Evolutionary conservation across 83 land plant genomes (phyloP).

Genomic region (Thuja plicata): DNA sequence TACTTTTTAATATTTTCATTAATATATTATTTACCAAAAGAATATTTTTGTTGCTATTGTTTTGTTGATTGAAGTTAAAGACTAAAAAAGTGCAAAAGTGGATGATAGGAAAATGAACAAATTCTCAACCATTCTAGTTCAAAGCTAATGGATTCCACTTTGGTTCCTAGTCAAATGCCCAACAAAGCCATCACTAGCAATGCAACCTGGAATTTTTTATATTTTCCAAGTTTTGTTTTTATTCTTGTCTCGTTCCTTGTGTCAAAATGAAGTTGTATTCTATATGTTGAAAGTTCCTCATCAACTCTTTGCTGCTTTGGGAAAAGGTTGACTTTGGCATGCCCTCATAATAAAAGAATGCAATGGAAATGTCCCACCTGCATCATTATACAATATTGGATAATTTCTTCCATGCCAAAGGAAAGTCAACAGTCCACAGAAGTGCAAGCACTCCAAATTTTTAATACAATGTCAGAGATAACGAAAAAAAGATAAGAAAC

Average conservation of each 20-base stretch:
- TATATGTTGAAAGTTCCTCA: slow-evolving; percentile 41
- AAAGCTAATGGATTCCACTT: no score
- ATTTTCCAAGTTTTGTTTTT: slow-evolving; percentile 49
- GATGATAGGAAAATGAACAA: background rate
- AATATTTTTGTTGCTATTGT: background rate
- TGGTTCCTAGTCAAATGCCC: no score
- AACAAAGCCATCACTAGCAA: slow-evolving; percentile 51
- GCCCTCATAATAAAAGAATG: slow-evolving; percentile 42
- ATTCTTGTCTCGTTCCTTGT: slow-evolving; percentile 17
- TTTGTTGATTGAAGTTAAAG: background rate
- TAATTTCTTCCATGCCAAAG: background rate
- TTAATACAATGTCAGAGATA: background rate
- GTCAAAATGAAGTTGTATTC: slow-evolving; percentile 11
- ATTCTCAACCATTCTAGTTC: background rate
- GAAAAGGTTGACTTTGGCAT: slow-evolving; percentile 30
- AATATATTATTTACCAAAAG: no score
- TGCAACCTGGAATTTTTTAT: slow-evolving; percentile 28
- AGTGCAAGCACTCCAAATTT: background rate
- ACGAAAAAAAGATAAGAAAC: background rate
- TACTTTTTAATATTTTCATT: background rate
- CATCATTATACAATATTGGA: background rate
- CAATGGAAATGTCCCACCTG: slow-evolving; percentile 52
- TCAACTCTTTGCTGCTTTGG: slow-evolving; percentile 36
- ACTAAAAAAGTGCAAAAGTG: background rate
- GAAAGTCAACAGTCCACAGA: background rate